These are phyloP conservation scores for Colletotrichum graminicola DNA, from an alignment of 2,329 filamentous ascomycete genomes.

Conservation along the genomic window DNA sequence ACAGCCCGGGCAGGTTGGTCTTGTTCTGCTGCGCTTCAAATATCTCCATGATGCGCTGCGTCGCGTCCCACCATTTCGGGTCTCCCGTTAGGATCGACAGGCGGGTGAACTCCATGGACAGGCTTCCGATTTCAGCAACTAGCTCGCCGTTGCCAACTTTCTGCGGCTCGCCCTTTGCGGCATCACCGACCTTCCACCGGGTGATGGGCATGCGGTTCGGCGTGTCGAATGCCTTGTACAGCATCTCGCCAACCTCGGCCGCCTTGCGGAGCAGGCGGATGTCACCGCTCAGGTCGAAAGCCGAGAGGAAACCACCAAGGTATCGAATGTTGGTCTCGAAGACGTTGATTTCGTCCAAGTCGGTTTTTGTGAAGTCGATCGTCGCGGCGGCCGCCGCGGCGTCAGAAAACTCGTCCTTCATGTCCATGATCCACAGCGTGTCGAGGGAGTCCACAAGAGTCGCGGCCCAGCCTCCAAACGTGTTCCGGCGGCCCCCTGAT, in stretches of 20 bases:
- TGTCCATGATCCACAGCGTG: slow-evolving; percentile 72
- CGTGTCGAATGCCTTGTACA: slow-evolving; percentile 62
- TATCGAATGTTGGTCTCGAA: slow-evolving; percentile 62
- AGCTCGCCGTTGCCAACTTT: slow-evolving; percentile 49
- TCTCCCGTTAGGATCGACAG: slow-evolving; percentile 79
- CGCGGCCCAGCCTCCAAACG: slow-evolving; percentile 68
- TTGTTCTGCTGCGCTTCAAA: slow-evolving; percentile 75
- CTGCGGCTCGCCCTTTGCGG: slow-evolving; percentile 46
- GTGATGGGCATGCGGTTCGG: slow-evolving; percentile 60
- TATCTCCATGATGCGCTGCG: slow-evolving; percentile 78
- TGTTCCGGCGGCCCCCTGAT: slow-evolving; percentile 60
- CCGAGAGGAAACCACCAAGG: slow-evolving; percentile 61
- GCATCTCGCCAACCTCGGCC: slow-evolving; percentile 60
- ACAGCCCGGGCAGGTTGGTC: slow-evolving; percentile 80
- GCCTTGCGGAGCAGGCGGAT: slow-evolving; percentile 58
- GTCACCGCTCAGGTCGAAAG: slow-evolving; percentile 60
- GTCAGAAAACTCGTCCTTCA: slow-evolving; percentile 67
- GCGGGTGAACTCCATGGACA: slow-evolving; percentile 78
- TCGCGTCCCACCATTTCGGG: slow-evolving; percentile 79
- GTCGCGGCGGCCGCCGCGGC: slow-evolving; percentile 63
- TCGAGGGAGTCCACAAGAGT: slow-evolving; percentile 72
- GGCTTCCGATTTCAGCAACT: slow-evolving; percentile 73
- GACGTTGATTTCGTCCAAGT: slow-evolving; percentile 53
- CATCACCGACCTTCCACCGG: slow-evolving; percentile 46
- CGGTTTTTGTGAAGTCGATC: slow-evolving; percentile 62